Evolutionary conservation across 768 basidiomycete species (phyloP).

Genomic region (Termitomyces heimii): DNA sequence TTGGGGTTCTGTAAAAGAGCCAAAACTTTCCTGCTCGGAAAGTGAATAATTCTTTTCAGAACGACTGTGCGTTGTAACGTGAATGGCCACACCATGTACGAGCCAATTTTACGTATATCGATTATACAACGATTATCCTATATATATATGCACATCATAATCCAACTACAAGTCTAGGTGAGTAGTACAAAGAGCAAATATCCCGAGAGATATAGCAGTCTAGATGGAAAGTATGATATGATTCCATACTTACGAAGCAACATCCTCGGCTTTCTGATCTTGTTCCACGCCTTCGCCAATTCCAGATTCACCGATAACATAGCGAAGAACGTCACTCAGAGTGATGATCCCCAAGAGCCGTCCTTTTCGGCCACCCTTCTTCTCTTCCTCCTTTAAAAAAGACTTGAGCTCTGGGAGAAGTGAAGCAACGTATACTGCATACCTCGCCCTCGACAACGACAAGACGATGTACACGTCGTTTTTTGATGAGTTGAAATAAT

Average conservation of each 20-base stretch:
- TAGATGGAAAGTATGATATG: slow-evolving; percentile 4
- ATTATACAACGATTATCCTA: slow-evolving; percentile 9
- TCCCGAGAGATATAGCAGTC: slow-evolving; percentile 4
- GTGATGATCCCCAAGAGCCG: slow-evolving; percentile 83
- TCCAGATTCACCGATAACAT: slow-evolving; percentile 65
- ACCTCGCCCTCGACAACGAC: slow-evolving; percentile 95
- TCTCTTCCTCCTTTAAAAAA: slow-evolving; percentile 70
- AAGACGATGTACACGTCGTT: slow-evolving; percentile 88
- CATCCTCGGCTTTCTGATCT: slow-evolving; percentile 10
- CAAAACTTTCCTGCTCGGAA: slow-evolving; percentile 17
- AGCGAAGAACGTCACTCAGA: slow-evolving; percentile 81
- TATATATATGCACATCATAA: not conserved
- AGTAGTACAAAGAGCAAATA: slow-evolving; percentile 11
- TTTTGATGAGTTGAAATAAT: slow-evolving; percentile 86
- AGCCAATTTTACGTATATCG: not conserved
- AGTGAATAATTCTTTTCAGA: slow-evolving; percentile 18
- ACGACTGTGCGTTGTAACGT: slow-evolving; percentile 20
- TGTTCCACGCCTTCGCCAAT: slow-evolving; percentile 40
- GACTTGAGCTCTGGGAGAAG: not conserved
- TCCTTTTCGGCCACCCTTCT: slow-evolving; percentile 74
- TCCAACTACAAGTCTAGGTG: slow-evolving; percentile 2
- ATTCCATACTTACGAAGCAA: slow-evolving; percentile 1
- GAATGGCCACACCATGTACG: slow-evolving; percentile 25
- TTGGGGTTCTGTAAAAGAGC: slow-evolving; percentile 26
- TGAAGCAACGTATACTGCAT: slow-evolving; percentile 15